phyloP scores from a whole-genome alignment of 2,329 filamentous ascomycete species.

The Trichoderma hamatum region DNA sequence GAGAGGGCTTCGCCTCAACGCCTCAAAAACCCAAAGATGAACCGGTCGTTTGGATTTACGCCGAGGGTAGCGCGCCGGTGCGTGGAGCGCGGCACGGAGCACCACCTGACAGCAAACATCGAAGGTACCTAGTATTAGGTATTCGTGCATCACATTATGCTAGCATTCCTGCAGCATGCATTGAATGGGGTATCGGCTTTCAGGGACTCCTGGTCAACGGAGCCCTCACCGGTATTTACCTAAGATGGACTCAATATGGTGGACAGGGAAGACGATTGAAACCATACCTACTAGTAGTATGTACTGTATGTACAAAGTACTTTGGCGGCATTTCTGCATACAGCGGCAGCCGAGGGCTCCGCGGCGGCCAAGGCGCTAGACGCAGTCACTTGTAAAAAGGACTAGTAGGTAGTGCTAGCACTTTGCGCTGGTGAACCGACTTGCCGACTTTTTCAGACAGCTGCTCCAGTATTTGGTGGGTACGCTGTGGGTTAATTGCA shows the following conservation, averaged over 20 bases:
- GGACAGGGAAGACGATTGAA: neutral
- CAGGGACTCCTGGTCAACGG: conserved; percentile 5
- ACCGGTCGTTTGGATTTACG: conserved; percentile 1
- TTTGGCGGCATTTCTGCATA: neutral
- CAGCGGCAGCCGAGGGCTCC: conserved; percentile 17
- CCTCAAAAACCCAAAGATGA: neutral
- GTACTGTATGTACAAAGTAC: neutral
- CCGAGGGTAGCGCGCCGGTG: conserved; percentile 10
- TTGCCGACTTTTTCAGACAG: neutral
- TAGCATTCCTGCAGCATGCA: neutral
- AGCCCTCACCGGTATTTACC: neutral
- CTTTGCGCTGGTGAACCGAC: neutral
- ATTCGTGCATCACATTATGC: neutral
- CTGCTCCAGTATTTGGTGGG: neutral
- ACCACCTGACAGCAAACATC: neutral
- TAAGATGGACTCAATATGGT: neutral
- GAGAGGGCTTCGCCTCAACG: conserved; percentile 19
- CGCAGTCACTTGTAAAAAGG: neutral
- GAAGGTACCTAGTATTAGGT: too few species aligned
- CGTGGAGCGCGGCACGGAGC: neutral
- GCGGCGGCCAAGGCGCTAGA: conserved; percentile 1
- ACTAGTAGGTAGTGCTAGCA: neutral
- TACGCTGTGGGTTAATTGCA: neutral
- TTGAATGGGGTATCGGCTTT: neutral
- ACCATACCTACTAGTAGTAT: neutral